Base-by-base conservation (phyloP, 164 flowering plant genomes). In the Sedum album region DNA sequence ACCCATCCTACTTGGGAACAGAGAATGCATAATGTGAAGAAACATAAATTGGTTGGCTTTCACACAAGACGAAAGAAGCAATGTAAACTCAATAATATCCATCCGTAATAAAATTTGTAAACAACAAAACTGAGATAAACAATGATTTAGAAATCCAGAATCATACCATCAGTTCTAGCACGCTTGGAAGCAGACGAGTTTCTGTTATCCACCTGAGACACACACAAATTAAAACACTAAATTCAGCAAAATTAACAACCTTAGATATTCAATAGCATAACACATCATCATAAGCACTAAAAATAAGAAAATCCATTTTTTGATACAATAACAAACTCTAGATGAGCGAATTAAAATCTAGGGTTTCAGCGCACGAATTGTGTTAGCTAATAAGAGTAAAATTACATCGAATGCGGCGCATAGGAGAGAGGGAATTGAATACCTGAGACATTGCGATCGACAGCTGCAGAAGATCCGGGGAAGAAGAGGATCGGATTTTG, bases 151-250 rank as follows among this genome's bases (percentile, higher is more conserved):
- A 55, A 9, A 57, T 14, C 15, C 38, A 26, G 35, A 72, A 65
- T 70, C 69, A 17, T 46, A 20, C 67, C 25, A 73, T 18, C 30
- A 38, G 62, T 57, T 57, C 62, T 57, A 13, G 62, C 62, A 26
- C 62, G 62, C 62, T 57, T 57, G 8, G 33, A 28, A 57, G 62
- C 62, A 30, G 62, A 57, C 6, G 62, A 57, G 62, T 57, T 57
- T 28, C 62, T 57, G 62, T 57, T 57, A 28, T 57, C 62, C 20
- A 28, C 62, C 62, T 57, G n/a, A 57, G 2, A 57, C 33, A 57
- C 33, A 57, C 18, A 26, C 8, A 14, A 57, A 55, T 26, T 28
- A 9, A 55, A 55, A 26, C 53, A 53, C 14, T 11, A 51, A 51
- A 51, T 21, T 51, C 25, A 21, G 57, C 25, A 51, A 51, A n/a